Evolutionary conservation across 495 filamentous ascomycete genomes (phyloP).

Genomic region (Aspergillus heteromorphus): DNA sequence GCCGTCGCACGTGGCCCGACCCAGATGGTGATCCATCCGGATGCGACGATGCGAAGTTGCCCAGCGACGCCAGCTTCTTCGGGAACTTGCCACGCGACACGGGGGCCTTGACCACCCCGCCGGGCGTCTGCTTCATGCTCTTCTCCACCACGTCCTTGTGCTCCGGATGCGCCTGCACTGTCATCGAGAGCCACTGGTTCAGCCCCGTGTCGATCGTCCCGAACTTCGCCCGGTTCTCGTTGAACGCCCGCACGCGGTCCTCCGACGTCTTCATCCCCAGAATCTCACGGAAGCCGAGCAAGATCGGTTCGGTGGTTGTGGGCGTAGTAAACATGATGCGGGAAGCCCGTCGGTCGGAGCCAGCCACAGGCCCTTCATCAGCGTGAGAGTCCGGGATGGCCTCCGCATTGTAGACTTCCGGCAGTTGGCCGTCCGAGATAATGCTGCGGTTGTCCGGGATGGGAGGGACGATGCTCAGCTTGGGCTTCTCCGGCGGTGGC

Average conservation of each 20-base stretch:
- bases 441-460: conserved; percentile 13
- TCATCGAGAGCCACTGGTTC: conserved; percentile 61
- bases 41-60: conserved; percentile 33
- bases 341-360: background rate
- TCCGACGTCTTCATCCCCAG: conserved; percentile 52
- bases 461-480: conserved; percentile 21
- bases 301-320: conserved; percentile 30
- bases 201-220: conserved; percentile 68
- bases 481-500: conserved; percentile 16
- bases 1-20: conserved; percentile 29
- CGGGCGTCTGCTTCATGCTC: conserved; percentile 26
- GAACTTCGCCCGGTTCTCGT: conserved; percentile 64
- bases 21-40: conserved; percentile 39
- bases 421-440: conserved; percentile 6
- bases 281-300: conserved; percentile 66
- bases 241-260: conserved; percentile 65
- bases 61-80: conserved; percentile 39
- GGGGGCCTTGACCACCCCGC: conserved; percentile 25
- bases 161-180: conserved; percentile 46
- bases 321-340: conserved; percentile 5
- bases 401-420: conserved; percentile 10
- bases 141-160: conserved; percentile 38
- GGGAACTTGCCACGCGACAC: conserved; percentile 43
- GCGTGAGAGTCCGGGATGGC: background rate
- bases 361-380: conserved; percentile 5